Evolutionary conservation across 2,329 filamentous ascomycete genomes (phyloP), one percentile per base, ranked within the genome.

Genomic region (Fusarium sp.): DNA sequence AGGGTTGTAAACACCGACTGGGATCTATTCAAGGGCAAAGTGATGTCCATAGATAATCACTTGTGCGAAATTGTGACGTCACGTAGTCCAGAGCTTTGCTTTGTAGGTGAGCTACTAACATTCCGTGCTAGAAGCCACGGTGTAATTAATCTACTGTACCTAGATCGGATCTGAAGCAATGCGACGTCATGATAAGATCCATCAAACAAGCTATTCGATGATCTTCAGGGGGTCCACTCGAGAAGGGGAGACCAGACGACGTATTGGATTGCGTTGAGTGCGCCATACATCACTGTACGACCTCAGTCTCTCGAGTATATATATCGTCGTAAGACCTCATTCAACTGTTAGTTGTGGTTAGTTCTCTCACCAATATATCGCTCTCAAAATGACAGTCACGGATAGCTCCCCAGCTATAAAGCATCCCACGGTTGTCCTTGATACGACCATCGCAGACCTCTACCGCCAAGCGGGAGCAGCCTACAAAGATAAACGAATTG

Each of bases 381-480:
- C 30, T 40, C 20, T 29, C 53, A 50, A 11, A 18, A 68, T 68
- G 62, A 42, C 38, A 22, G 32, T 18, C 32, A 38, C 32, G 9
- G 32, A 38, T 18, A 38, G 11, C 5, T 38, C 9, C 5, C 0
- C 16, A 38, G 38, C 47, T 45, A 46, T 46, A 20, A 42, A 53
- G 44, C 70, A 79, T n/a, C 79, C 79, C 8, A 76, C 64, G 2
- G 72, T 81, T 45, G 76, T 59, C 14, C 74, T 81, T 10, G 78
- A 81, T 62, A 78, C 74, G 2, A 81, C 80, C 16, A 71, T 81
- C 30, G 68, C 77, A 12, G 77, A 81, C 18, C 77, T 81, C 25
- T 81, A 80, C 61, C 66, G 64, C 16, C 73, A 68, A 15, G 77
- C 74, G 2, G 71, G 70, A n/a, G 63, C 74, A 8, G 46, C 52